A percentile compares a stretch with the other conserved stretches of the same genome.
phyloP scores from a whole-genome alignment of 306 rosid species.

The Begonia loranthoides region DNA sequence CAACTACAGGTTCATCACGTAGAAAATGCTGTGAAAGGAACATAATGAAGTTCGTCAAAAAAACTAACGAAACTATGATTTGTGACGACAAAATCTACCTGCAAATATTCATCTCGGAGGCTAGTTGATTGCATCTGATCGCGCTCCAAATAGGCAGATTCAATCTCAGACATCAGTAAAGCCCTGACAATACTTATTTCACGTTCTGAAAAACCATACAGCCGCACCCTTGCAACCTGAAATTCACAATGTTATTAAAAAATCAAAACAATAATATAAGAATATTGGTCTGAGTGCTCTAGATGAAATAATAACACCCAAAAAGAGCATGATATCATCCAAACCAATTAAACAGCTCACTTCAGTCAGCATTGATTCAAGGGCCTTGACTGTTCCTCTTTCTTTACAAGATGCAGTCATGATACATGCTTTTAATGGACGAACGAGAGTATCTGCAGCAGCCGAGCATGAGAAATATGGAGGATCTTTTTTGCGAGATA shows the following conservation, averaged over 20 bases:
- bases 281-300: no score
- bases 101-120: constrained; percentile 82
- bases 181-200: constrained; percentile 76
- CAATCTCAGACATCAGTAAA: constrained; percentile 78
- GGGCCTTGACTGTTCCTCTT: constrained; percentile 66
- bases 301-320: constrained; percentile 1
- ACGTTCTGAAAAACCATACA: constrained; percentile 87
- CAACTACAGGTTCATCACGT: constrained; percentile 72
- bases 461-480: constrained; percentile 88
- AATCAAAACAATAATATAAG: neutral
- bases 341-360: constrained; percentile 17
- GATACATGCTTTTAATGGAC: constrained; percentile 80
- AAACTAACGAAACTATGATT: neutral
- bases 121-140: constrained; percentile 94
- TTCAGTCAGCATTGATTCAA: constrained; percentile 86
- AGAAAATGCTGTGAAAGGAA: constrained; percentile 74
- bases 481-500: constrained; percentile 89
- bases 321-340: constrained; percentile 11
- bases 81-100: constrained; percentile 21
- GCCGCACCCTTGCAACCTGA: constrained; percentile 82
- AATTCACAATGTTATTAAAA: constrained; percentile 20
- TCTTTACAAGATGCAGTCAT: constrained; percentile 76
- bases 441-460: constrained; percentile 72
- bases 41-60: constrained; percentile 9
- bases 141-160: constrained; percentile 94